These are phyloP conservation scores for Citrus australasica DNA, from an alignment of 345 rosid genomes.

Conservation along the genomic window DNA sequence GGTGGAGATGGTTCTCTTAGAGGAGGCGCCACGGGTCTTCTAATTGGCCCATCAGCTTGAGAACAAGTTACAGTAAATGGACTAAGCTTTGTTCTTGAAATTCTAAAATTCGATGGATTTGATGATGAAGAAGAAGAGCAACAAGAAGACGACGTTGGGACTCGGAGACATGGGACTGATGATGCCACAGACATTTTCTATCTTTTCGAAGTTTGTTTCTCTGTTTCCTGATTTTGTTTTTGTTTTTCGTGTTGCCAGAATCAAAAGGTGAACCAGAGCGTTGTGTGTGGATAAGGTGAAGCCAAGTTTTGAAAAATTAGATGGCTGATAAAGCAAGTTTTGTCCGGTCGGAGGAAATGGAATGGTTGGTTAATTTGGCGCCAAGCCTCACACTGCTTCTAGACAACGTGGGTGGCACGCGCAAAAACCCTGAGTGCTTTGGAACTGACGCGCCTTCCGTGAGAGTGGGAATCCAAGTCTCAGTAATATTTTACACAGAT, in stretches of 20 bases:
- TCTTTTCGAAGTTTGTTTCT: not conserved
- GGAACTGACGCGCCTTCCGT: not conserved
- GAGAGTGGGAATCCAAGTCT: not conserved
- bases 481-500: no score
- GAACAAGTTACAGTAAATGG: conserved; percentile 58
- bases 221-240: not conserved
- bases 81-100: conserved; percentile 41
- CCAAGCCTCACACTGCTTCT: not conserved
- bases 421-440: not conserved
- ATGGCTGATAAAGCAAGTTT: not conserved
- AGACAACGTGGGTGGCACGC: not conserved
- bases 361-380: not conserved
- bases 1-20: conserved; percentile 44
- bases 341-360: not conserved
- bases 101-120: conserved; percentile 33
- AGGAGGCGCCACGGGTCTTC: conserved; percentile 81
- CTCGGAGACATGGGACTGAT: conserved; percentile 55
- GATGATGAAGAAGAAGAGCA: conserved; percentile 35
- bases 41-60: conserved; percentile 79
- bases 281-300: conserved; percentile 41
- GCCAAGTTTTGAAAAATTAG: conserved; percentile 33
- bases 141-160: conserved; percentile 50
- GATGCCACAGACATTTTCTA: conserved; percentile 58
- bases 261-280: conserved; percentile 2
- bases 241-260: conserved; percentile 2